phyloP scores from a whole-genome alignment of 1,139 yeast species.

The Protomyces inundatus region DNA sequence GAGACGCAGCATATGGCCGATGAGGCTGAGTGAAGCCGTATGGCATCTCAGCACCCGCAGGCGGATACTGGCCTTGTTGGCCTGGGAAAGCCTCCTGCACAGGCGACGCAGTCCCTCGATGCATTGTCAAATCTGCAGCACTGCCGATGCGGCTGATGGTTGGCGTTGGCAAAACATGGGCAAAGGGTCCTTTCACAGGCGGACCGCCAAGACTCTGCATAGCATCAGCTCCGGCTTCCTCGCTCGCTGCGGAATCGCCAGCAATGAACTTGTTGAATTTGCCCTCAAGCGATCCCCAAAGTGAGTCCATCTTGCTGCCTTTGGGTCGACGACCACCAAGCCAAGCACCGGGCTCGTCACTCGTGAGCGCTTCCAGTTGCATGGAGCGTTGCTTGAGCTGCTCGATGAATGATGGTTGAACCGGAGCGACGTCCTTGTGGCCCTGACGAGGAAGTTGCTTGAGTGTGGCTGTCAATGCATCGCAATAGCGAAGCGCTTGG shows the following conservation, averaged over 20 bases:
- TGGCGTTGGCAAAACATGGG: constrained; percentile 28
- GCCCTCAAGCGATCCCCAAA: constrained; percentile 81
- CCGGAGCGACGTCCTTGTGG: constrained; percentile 39
- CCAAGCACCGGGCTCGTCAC: constrained; percentile 50
- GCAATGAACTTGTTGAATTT: constrained; percentile 81
- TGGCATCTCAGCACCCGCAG: not conserved
- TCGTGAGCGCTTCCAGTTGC: constrained; percentile 32
- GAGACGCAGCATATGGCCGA: too few species aligned
- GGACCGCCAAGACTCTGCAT: constrained; percentile 31
- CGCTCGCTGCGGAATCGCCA: constrained; percentile 50
- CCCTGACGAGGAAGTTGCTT: constrained; percentile 10
- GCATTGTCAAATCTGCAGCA: not conserved
- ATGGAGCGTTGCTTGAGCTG: constrained; percentile 41
- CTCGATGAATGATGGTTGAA: constrained; percentile 40
- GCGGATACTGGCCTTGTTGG: not conserved
- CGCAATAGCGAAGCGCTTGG: constrained; percentile 61
- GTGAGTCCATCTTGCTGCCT: constrained; percentile 67
- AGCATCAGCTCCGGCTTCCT: not conserved
- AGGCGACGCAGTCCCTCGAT: not conserved
- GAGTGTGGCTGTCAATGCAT: constrained; percentile 46
- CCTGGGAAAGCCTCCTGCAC: not conserved
- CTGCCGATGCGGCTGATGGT: constrained; percentile 18
- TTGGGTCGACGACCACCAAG: constrained; percentile 58
- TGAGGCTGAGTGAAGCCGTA: too few species aligned
- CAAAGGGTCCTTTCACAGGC: constrained; percentile 34